Evolutionary conservation across 257 asterid genomes (phyloP), one percentile per base, ranked within the genome.

Genomic region (Scutellaria galericulata): DNA sequence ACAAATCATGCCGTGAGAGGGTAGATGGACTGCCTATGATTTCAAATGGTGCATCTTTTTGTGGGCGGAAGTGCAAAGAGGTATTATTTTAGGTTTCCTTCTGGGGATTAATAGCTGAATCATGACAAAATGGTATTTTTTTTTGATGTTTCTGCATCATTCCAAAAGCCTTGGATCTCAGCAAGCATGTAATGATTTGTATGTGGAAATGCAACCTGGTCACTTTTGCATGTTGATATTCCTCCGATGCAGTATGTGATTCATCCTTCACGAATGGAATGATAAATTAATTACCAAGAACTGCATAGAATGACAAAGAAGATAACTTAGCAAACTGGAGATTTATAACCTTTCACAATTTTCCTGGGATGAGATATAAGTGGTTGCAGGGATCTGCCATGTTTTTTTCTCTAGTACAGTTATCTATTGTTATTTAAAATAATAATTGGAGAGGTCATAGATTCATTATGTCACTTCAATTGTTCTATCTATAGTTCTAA

Each of bases 31-130:
- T 77, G 27, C 70, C 88, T 70, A 56, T 46, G 68, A 84, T 78
- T 81, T 77, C 93, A 62, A 70, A 77, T 51, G 81, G 72, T 81
- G 78, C 81, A 72, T 84, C 92, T 65, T 90, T 87, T 80, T 95
- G 99, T 71, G 90, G 94, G 81, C 80, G 50, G 68, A 86, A 80
- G 73, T 95, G 99, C 91, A 96, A 85, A 83, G 92, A 95, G 99
- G 99, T 95, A 92, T 72, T 70, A 44, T 5, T 48, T 39, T 13
- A 9, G 40, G 65, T 73, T 67, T 79, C 57, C 68, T 54, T 74
- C 9, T 47, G 46, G 45, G 46, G 24, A 37, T 68, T 66, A 41
- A 45, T 68, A 14, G 47, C 48, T 68, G 75, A 50, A 70, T 53
- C 40, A 31, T 52, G 70, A 53, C 27, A 46, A 70, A 37, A 11